Conservation (phyloP, 148 eudicot species). For the Rhododendron vialii region DNA sequence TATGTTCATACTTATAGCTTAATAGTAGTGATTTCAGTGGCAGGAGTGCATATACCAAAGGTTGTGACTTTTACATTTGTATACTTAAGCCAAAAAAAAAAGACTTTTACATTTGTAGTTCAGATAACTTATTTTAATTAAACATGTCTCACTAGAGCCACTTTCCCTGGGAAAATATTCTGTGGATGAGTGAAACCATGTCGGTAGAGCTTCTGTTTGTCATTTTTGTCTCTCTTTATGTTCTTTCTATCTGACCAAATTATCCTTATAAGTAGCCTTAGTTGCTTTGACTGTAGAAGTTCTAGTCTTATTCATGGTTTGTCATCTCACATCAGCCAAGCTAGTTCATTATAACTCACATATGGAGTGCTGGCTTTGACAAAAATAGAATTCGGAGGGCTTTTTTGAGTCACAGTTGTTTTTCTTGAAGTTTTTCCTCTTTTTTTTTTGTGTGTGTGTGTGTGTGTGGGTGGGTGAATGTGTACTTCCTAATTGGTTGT, state of each 20-base stretch:
- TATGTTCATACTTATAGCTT: not conserved
- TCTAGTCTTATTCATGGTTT: not conserved
- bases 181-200: not conserved
- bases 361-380: not conserved
- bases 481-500: not conserved
- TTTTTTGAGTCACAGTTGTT: not conserved
- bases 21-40: slow-evolving; percentile 89
- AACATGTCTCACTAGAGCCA: not conserved
- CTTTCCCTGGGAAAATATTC: not conserved
- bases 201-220: not conserved
- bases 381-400: not conserved
- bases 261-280: not conserved
- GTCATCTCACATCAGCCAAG: not conserved
- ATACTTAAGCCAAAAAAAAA: not conserved
- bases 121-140: not conserved
- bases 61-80: slow-evolving; percentile 18
- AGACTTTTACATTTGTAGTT: not conserved
- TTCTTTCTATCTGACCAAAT: not conserved
- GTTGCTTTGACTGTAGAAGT: not conserved
- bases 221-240: not conserved
- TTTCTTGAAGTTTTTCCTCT: too few species aligned
- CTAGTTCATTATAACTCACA: not conserved
- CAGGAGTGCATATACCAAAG: slow-evolving; percentile 65
- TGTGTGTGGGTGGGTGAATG: not conserved
- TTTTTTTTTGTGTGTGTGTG: not conserved